Conservation (phyloP, 345 rosid species). For the Acer saccharum region DNA sequence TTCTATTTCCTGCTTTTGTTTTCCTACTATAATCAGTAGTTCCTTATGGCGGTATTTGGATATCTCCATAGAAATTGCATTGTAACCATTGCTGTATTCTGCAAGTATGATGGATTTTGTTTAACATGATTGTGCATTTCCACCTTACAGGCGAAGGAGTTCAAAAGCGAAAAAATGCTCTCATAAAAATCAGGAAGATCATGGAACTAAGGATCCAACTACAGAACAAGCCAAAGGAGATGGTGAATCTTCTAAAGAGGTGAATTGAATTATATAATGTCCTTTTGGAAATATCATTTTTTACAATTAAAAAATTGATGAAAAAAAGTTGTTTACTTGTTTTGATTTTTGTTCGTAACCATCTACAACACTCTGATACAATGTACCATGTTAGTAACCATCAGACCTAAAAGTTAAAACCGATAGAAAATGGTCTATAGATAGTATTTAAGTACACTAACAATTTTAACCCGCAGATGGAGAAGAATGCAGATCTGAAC, state of each 20-base stretch:
- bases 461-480: constrained; percentile 24
- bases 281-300: neutral
- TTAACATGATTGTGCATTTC: neutral
- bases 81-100: neutral
- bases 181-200: constrained; percentile 22
- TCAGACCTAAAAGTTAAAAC: too few relatives aligned
- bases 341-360: neutral
- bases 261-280: constrained; percentile 8
- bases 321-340: neutral
- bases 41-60: neutral
- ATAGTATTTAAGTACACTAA: too few relatives aligned
- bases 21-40: neutral
- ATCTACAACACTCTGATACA: too few relatives aligned
- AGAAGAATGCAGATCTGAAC: constrained; percentile 32
- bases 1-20: neutral
- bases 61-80: neutral
- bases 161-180: constrained; percentile 30
- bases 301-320: neutral
- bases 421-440: too few relatives aligned
- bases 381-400: too few relatives aligned
- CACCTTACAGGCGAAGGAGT: constrained; percentile 29
- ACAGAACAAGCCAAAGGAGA: constrained; percentile 27
- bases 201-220: constrained; percentile 15
- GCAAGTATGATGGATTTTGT: neutral
- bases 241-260: constrained; percentile 51